A percentile compares a stretch with the other conserved stretches of the same genome.
Conservation (phyloP, 2,329 filamentous ascomycete genomes). For the Sarocladium strictum region DNA sequence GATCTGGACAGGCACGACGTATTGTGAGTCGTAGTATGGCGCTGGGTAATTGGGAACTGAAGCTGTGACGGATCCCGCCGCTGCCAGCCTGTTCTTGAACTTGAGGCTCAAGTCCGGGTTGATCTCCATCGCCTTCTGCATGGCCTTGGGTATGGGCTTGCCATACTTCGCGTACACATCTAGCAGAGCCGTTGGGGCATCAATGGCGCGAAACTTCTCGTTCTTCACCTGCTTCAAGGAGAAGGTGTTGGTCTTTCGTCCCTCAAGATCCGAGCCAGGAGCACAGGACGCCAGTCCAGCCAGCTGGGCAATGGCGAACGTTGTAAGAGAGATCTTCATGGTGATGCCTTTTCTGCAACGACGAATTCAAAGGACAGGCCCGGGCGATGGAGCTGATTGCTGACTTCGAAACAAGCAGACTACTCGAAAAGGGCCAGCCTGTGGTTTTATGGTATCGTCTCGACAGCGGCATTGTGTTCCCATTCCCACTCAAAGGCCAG, state of each 20-base stretch:
- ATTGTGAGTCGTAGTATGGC: constrained; percentile 44
- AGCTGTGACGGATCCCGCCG: constrained; percentile 16
- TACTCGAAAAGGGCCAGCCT: background rate
- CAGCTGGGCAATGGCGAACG: constrained; percentile 9
- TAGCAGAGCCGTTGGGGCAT: constrained; percentile 22
- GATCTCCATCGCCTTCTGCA: constrained; percentile 19
- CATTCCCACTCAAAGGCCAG: too few relatives aligned
- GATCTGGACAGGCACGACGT: constrained; percentile 55
- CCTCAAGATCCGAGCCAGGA: background rate
- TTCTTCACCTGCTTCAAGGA: constrained; percentile 29
- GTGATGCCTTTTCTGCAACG: background rate
- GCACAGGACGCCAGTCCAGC: constrained; percentile 9
- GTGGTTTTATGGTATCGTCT: background rate
- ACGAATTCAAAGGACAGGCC: background rate
- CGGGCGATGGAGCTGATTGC: background rate
- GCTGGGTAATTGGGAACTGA: constrained; percentile 22
- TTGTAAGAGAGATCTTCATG: constrained; percentile 13
- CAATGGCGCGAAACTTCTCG: constrained; percentile 24
- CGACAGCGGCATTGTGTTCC: background rate
- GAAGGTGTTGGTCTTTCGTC: constrained; percentile 15
- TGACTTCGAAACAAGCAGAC: background rate
- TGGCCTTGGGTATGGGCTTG: constrained; percentile 20
- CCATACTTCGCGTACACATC: constrained; percentile 32
- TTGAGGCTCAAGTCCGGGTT: constrained; percentile 20
- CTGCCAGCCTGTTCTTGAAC: constrained; percentile 11